Evolutionary conservation across 805 yeast genomes (phyloP), one percentile per base, ranked within the genome.

Genomic region (Teunomyces panamensis): DNA sequence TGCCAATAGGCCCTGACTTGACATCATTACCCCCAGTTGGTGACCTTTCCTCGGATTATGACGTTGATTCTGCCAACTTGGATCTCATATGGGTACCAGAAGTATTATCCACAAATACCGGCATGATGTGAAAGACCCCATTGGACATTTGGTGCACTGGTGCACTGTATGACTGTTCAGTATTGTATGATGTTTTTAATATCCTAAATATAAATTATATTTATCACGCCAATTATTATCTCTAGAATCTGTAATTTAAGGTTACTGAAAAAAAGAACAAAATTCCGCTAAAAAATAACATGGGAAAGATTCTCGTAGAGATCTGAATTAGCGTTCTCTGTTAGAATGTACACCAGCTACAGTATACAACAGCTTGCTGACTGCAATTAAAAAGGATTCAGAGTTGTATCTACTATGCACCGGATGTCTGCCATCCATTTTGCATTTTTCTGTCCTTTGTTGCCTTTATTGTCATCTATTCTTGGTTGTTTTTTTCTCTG

Each of bases 61-160:
- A 37, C n/a, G 14, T 37, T 11, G 41, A 37, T 14, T 14, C 41
- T 5, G 17, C 41, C 13, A 37, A 37, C 5, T n/a, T 37, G 30
- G 41, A 37, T 16, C 41, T 37, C 20, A n/a, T 37, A 5, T 37
- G 41, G 41, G 29, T 20, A 8, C 41, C 41, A 13, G 41, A 37
- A 10, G 7, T 37, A 17, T 20, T 35, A 26, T 35, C 39, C 5
- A 14, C 39, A 24, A 35, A 35, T 26, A 35, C 20, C 20, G 39
- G 39, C 39, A 37, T 37, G 41, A 37, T 24, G 41, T 37, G 17
- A 37, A 32, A 32, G 17, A 11, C 34, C 34, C 17, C 34, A 8
- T 16, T 9, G 24, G 28, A n/a, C 39, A 32, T 32, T 20, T 35
- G 17, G 29, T 37, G 41, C 41, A 37, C 41, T 37, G 41, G 41